Base-by-base conservation (phyloP, 208 protist genomes). In the Acanthamoeba culbertsoni region DNA sequence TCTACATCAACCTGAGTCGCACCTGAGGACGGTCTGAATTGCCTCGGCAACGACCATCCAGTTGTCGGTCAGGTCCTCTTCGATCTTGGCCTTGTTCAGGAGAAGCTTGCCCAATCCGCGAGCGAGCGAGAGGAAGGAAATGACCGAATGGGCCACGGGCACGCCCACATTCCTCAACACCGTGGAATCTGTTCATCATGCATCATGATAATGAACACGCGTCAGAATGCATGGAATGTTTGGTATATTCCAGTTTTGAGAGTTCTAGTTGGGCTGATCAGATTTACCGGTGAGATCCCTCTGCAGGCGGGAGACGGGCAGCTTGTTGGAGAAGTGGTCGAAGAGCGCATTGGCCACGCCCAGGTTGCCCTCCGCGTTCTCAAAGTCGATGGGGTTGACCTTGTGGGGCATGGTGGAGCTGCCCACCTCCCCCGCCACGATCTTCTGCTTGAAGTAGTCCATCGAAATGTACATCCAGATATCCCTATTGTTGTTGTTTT, bases 311-410 rank as follows among this genome's bases (percentile, higher is more conserved):
- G 98, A 99, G 89, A 99, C 96, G 35, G 98, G 98, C 43, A 99
- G 95, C 94, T 99, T 99, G 1, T 94, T 94, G 14, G 97, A 91
- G 28, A 99, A 93, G 93, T 99, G 98, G n/a, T 98, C 96, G n/a
- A 98, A 96, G 55, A 99, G 63, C 2, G 98, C 97, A 91, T 99
- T 99, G 84, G 98, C 98, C 28, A 99, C 93, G 46, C 97, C 97
- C 12, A 99, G 95, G 94, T 99, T 99, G 45, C 98, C 98, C 94
- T 99, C 98, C 0, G 98, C 98, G 93, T 99, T 99, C 92, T 99
- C 98, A 97, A 99, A 99, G 96, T 99, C 98, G 88, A 99, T 99
- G 45, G 98, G 98, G 95, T 99, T 99, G 68, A 99, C 98, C 96
- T 99, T 99, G 94, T 99, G 98, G 40, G 98, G 98, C 98, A 99